Evolutionary conservation across 306 rosid species (phyloP), one percentile per base, ranked within the genome.

Genomic region (Glycine tomentella): DNA sequence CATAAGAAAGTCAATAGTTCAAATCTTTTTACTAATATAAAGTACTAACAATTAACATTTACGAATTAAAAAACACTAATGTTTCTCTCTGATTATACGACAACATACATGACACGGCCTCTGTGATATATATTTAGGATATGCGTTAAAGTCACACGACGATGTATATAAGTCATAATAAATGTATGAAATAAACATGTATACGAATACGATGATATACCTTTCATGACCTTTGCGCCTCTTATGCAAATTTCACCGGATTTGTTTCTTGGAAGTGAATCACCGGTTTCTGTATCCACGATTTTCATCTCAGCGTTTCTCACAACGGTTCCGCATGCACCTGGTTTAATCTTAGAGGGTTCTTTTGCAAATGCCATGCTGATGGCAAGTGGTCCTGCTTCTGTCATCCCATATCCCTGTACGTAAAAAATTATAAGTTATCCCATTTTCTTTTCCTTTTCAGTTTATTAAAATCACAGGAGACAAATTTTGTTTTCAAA

Each of bases 361-460:
- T 92, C 92, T 66, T 92, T 92, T 4, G 97, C 95, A 81, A 92
- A 92, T 25, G 97, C 89, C 65, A 92, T 31, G 56, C 94, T 89
- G 81, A 94, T 87, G 0, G 90, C 10, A 4, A 92, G 63, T 8
- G 94, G 91, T 0, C 98, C 97, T 1, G 90, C 92, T 80, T 94
- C 98, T 1, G 98, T 94, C 97, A 94, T 92, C 3, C 98, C 98
- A 42, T 92, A 92, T 15, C 98, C 98, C 98, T 93, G 71, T 25
- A 9, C 15, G 5, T 44, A 15, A 68, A 44, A 16, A 56, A 59
- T 40, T 40, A 14, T 33, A 62, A 31, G 15, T 4, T 62, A 3
- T 38, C 25, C 3, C 13, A 31, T 63, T 13, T 5, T 6, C 9
- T 62, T 34, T 63, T 33, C 48, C 2, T 34, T 11, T 34, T 34